phyloP scores from a whole-genome alignment of 441 rosid species.

The Sinapis alba region DNA sequence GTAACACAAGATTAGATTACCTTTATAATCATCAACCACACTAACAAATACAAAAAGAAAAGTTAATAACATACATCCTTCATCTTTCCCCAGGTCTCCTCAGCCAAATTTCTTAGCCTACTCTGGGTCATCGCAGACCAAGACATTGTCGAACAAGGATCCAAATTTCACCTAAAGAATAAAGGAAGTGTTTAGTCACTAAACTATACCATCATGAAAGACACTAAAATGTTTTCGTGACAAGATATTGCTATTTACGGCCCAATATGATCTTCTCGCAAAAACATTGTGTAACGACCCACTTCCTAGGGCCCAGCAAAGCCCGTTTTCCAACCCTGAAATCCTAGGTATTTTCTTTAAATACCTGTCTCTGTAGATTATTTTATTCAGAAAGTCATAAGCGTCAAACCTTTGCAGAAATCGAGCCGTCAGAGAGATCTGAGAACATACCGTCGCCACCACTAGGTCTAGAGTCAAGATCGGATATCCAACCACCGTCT shows the following conservation, averaged over 20 bases:
- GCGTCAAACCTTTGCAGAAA: too few species aligned
- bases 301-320: too few species aligned
- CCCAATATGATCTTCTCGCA: too few species aligned
- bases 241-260: conserved; percentile 41
- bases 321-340: too few species aligned
- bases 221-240: neutral
- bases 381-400: too few species aligned
- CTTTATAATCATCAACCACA: conserved; percentile 1
- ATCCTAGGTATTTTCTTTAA: too few species aligned
- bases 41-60: neutral
- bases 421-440: too few species aligned
- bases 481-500: too few species aligned
- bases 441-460: too few species aligned
- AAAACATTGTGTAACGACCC: too few species aligned
- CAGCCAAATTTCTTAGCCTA: conserved; percentile 81
- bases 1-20: conserved; percentile 25
- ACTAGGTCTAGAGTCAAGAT: too few species aligned
- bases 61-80: conserved; percentile 67
- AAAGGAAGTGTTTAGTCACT: neutral
- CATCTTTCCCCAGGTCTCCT: conserved; percentile 91
- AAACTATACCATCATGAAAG: neutral
- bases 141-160: conserved; percentile 83
- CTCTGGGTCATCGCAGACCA: conserved; percentile 72
- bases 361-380: too few species aligned
- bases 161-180: conserved; percentile 83